phyloP scores from a whole-genome alignment of 2,329 filamentous ascomycete genomes.

The Claviceps citrina region DNA sequence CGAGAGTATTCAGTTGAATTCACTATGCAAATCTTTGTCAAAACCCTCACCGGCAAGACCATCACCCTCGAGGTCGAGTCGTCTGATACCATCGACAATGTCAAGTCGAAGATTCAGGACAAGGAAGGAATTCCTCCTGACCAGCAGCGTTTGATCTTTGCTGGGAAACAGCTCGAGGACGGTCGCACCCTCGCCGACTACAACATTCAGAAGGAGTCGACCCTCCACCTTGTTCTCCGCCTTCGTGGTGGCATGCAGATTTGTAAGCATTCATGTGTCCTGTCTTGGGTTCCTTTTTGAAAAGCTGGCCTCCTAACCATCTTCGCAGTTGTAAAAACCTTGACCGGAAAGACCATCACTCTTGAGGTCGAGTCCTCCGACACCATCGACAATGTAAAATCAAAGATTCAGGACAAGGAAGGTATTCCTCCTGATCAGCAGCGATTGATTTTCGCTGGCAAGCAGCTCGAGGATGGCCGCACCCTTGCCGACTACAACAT shows the following conservation, averaged over 20 bases:
- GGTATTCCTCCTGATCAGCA: slow-evolving; percentile 92
- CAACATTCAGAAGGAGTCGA: slow-evolving; percentile 49
- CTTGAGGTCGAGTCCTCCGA: slow-evolving; percentile 79
- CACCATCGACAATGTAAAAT: slow-evolving; percentile 93
- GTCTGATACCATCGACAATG: slow-evolving; percentile 88
- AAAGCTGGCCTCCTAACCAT: not conserved
- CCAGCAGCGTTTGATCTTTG: slow-evolving; percentile 91
- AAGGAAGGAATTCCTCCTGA: slow-evolving; percentile 86
- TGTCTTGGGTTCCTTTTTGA: not conserved
- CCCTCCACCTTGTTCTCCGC: slow-evolving; percentile 60
- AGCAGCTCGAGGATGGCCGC: slow-evolving; percentile 88
- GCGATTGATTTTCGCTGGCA: slow-evolving; percentile 86
- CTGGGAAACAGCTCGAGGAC: slow-evolving; percentile 92
- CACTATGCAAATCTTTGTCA: slow-evolving; percentile 12
- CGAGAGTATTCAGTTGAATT: slow-evolving; percentile 4
- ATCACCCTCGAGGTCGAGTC: slow-evolving; percentile 58
- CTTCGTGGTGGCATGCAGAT: slow-evolving; percentile 53
- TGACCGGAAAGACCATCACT: slow-evolving; percentile 91
- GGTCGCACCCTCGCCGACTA: slow-evolving; percentile 46
- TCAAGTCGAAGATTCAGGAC: slow-evolving; percentile 96
- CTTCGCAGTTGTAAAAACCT: slow-evolving; percentile 52
- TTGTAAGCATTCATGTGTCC: slow-evolving; percentile 29
- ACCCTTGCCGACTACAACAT: slow-evolving; percentile 90
- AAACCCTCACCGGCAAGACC: slow-evolving; percentile 51
- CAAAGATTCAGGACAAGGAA: slow-evolving; percentile 96